A percentile compares a stretch with the other conserved stretches of the same genome.
Conservation (phyloP, 306 rosid genomes). For the Psophocarpus tetragonolobus region DNA sequence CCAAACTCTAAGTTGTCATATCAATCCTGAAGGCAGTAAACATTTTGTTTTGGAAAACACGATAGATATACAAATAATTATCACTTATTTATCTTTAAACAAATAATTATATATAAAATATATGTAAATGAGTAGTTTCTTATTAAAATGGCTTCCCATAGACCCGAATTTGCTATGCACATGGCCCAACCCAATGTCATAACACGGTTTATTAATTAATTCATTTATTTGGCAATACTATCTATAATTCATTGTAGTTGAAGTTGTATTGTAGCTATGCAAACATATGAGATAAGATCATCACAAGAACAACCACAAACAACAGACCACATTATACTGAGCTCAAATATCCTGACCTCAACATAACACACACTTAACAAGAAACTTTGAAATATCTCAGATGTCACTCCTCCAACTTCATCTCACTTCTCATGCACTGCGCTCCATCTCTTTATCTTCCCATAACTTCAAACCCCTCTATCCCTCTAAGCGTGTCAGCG, state of each 20-base stretch:
- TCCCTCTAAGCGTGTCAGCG: slow-evolving; percentile 35
- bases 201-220: background rate
- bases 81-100: too few species aligned
- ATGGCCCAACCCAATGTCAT: background rate
- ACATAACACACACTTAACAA: background rate
- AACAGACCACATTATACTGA: slow-evolving; percentile 15
- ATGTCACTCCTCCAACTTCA: slow-evolving; percentile 59
- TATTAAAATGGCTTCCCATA: too few species aligned
- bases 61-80: too few species aligned
- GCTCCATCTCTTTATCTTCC: slow-evolving; percentile 46
- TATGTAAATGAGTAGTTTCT: too few species aligned
- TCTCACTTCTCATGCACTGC: slow-evolving; percentile 39
- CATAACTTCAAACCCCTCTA: slow-evolving; percentile 41
- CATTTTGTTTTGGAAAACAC: too few species aligned
- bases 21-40: too few species aligned
- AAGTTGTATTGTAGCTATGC: background rate
- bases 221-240: background rate
- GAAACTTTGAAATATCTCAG: background rate
- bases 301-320: slow-evolving; percentile 34
- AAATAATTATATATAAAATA: too few species aligned
- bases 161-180: too few species aligned
- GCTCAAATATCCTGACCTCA: slow-evolving; percentile 6
- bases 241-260: background rate
- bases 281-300: slow-evolving; percentile 54
- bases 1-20: too few species aligned